Evolutionary conservation across 2,329 filamentous ascomycete species (phyloP), one percentile per base, ranked within the genome.

Genomic region (Trichocomaceae sp.): DNA sequence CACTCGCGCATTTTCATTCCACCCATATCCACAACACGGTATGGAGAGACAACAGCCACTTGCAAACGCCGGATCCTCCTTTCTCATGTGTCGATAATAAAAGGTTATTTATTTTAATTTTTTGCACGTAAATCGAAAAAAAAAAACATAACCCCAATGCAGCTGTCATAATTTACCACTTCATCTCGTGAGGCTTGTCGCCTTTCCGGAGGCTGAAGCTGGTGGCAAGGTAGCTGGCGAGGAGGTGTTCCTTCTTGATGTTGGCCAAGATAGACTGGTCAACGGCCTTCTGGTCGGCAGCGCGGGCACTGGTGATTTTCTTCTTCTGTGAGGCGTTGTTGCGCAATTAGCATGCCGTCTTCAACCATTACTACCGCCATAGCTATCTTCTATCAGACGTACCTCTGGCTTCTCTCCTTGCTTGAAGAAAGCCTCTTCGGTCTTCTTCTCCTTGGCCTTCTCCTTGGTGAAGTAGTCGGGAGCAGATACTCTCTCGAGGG

Each of bases 121-220:
- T 70, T 67, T 64, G 60, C 66, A 63, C 64, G 65, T 63, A 65
- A 67, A 67, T 68, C 68, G 66, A 67, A 66, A 7, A 68, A 65
- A 65, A 66, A 51, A 52, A 59, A 41, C 52, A n/a, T n/a, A n/a
- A n/a, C 69, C 69, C 69, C 66, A 64, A 68, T 66, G 67, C 69
- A 63, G 64, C 66, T 64, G 61, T 66, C 61, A 59, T 64, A 64
- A 69, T 84, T 80, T 96, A 99, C 85, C 92, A 99, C 81, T 89
- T 88, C 93, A 99, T 97, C 86, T 95, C 89, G 82, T 99, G 93
- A 80, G 93, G 93, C 87, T 92, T 91, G 84, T 99, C 92, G 74
- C 93, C 93, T 83, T 91, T 96, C 81, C 92, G 88, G 79, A 99
- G 86, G 85, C 88, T 95, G 88, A 99, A 99, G 75, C 87, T 90